Conservation (phyloP, 371 early-diverging fungal species). For the Encephalitozoon cuniculi region DNA sequence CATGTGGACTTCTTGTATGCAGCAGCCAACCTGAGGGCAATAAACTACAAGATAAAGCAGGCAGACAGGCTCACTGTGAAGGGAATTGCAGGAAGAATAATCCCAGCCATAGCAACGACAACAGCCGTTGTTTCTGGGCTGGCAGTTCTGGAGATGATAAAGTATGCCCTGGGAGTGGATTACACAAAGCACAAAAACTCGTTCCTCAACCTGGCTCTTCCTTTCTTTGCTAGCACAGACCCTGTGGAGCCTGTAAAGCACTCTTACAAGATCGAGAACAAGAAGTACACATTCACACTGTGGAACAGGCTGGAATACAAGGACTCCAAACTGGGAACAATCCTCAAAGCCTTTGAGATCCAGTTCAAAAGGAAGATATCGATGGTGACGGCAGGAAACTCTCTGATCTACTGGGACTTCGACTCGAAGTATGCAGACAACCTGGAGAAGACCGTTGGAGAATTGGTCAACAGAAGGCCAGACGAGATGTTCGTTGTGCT, state of each 20-base stretch:
- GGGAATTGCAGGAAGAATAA: conserved; percentile 98
- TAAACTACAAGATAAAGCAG: conserved; percentile 81
- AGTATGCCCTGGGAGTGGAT: conserved; percentile 26
- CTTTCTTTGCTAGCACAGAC: conserved; percentile 96
- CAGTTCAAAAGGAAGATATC: conserved; percentile 76
- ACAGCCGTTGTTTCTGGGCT: conserved; percentile 95
- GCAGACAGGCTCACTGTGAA: conserved; percentile 88
- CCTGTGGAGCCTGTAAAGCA: conserved; percentile 73
- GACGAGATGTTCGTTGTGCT: conserved; percentile 27
- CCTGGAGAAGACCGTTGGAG: conserved; percentile 40
- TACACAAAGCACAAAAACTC: conserved; percentile 82
- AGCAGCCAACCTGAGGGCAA: conserved; percentile 86
- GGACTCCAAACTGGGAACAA: conserved; percentile 75
- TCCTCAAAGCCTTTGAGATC: conserved; percentile 72
- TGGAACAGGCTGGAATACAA: conserved; percentile 91
- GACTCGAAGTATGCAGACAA: conserved; percentile 36
- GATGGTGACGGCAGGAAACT: conserved; percentile 81
- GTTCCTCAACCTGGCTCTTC: conserved; percentile 90
- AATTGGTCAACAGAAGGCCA: conserved; percentile 19
- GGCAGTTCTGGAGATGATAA: conserved; percentile 75
- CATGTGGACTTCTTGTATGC: conserved; percentile 97
- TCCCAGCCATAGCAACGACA: conserved; percentile 99
- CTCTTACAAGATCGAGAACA: conserved; percentile 64
- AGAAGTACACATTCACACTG: conserved; percentile 76
- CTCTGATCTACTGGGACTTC: conserved; percentile 66